phyloP scores from a whole-genome alignment of 2,329 filamentous ascomycete species.

The Didymella arachidicola region DNA sequence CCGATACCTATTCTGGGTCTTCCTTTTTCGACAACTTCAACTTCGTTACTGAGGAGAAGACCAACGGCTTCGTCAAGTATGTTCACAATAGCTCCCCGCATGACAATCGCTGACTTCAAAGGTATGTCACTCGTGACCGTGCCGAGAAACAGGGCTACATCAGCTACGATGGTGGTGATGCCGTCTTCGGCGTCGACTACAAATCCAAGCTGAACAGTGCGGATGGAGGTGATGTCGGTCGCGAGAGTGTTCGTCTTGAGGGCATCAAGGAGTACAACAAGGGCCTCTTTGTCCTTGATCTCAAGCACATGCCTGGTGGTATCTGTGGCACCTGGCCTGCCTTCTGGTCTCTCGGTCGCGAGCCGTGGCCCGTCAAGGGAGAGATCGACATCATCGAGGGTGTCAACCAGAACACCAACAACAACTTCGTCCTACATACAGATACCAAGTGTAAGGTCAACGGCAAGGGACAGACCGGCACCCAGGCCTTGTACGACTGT shows the following conservation, averaged over 20 bases:
- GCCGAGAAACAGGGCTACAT: slow-evolving; percentile 14
- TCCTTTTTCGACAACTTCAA: slow-evolving; percentile 41
- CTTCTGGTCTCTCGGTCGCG: slow-evolving; percentile 42
- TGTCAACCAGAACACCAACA: slow-evolving; percentile 39
- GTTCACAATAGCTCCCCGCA: slow-evolving; percentile 2
- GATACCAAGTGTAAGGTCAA: slow-evolving; percentile 34
- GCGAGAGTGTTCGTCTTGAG: slow-evolving; percentile 43
- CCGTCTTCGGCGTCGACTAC: slow-evolving; percentile 56
- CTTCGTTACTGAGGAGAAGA: slow-evolving; percentile 37
- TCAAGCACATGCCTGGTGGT: slow-evolving; percentile 43
- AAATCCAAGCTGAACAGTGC: slow-evolving; percentile 32
- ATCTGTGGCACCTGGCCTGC: slow-evolving; percentile 47
- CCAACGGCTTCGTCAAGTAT: slow-evolving; percentile 40
- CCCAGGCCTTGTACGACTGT: slow-evolving; percentile 25
- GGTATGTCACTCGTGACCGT: slow-evolving; percentile 16
- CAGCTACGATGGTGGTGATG: slow-evolving; percentile 20
- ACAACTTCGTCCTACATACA: slow-evolving; percentile 41
- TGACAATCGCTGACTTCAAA: slow-evolving; percentile 7
- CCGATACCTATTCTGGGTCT: slow-evolving; percentile 27
- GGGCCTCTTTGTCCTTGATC: slow-evolving; percentile 44
- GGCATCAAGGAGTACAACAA: slow-evolving; percentile 38
- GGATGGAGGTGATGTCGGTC: slow-evolving; percentile 30
- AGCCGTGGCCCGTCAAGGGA: slow-evolving; percentile 38
- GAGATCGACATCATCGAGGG: slow-evolving; percentile 50
- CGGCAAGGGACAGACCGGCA: slow-evolving; percentile 27